Evolutionary conservation across 129 eudicot species (phyloP).

Genomic region (Artemisia tridentata): DNA sequence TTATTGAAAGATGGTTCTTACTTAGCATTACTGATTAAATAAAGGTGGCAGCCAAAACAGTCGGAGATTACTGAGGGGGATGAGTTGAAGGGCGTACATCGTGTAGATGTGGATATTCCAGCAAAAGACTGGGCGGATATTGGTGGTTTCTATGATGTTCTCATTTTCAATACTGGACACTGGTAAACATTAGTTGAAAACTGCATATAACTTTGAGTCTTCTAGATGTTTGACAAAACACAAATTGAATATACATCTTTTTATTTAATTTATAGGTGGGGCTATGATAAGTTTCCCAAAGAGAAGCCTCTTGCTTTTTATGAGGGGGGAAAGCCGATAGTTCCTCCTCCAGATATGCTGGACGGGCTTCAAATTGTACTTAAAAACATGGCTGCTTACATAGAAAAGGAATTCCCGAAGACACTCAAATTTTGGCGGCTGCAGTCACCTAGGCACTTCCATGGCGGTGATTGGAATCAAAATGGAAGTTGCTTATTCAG

Average conservation of each 20-base stretch:
- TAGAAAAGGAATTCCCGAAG: slow-evolving; percentile 53
- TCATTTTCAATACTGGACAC: slow-evolving; percentile 89
- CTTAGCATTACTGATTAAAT: not conserved
- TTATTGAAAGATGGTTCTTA: not conserved
- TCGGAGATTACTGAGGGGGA: slow-evolving; percentile 28
- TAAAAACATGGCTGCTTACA: slow-evolving; percentile 60
- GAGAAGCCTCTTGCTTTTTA: slow-evolving; percentile 84
- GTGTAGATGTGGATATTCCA: slow-evolving; percentile 88
- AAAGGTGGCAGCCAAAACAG: slow-evolving; percentile 57
- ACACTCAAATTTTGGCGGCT: slow-evolving; percentile 84
- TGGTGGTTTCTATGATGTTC: slow-evolving; percentile 71
- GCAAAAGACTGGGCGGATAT: slow-evolving; percentile 81
- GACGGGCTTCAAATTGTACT: slow-evolving; percentile 74
- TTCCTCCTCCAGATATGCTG: slow-evolving; percentile 59
- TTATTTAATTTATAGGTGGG: slow-evolving; percentile 58
- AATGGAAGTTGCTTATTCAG: slow-evolving; percentile 86
- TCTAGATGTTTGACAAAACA: not conserved
- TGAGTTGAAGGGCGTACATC: slow-evolving; percentile 54
- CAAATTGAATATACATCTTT: not conserved
- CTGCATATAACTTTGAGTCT: not conserved
- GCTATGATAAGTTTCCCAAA: slow-evolving; percentile 75
- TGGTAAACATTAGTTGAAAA: slow-evolving; percentile 43
- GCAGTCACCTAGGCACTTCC: slow-evolving; percentile 88
- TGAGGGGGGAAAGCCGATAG: slow-evolving; percentile 60
- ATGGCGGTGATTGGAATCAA: slow-evolving; percentile 98